A percentile compares a stretch with the other conserved stretches of the same genome.
Evolutionary conservation across 2,329 filamentous ascomycete genomes (phyloP).

Genomic region (Fusarium proliferatum): DNA sequence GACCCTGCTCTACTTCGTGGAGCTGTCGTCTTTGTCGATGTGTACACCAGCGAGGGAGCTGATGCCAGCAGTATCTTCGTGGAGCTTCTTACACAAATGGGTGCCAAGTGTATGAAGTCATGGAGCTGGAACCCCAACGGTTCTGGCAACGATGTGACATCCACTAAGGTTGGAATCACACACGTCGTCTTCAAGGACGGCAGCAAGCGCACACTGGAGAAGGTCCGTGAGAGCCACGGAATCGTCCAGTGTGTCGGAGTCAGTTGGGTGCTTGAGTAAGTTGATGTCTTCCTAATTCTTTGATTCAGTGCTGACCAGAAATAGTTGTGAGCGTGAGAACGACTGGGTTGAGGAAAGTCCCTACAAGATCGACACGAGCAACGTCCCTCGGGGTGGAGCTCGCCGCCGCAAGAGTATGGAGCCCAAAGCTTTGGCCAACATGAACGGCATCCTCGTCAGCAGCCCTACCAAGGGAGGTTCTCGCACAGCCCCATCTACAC

Average conservation of each 20-base stretch:
- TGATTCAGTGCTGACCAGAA: slow-evolving; percentile 43
- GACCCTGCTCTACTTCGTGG: slow-evolving; percentile 70
- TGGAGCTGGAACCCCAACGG: slow-evolving; percentile 77
- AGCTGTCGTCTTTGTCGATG: slow-evolving; percentile 84
- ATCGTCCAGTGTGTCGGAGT: slow-evolving; percentile 88
- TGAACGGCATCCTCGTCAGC: slow-evolving; percentile 71
- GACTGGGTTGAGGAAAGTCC: slow-evolving; percentile 79
- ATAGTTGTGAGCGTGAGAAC: slow-evolving; percentile 79
- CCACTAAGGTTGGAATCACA: slow-evolving; percentile 77
- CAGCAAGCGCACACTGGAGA: slow-evolving; percentile 81
- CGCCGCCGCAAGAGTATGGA: slow-evolving; percentile 86
- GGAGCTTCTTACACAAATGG: slow-evolving; percentile 82
- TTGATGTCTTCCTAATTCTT: slow-evolving; percentile 34
- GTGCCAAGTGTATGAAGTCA: slow-evolving; percentile 79
- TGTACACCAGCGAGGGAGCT: slow-evolving; percentile 82
- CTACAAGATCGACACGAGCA: slow-evolving; percentile 75
- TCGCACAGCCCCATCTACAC: slow-evolving; percentile 59
- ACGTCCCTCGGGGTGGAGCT: slow-evolving; percentile 75
- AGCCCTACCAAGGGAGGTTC: slow-evolving; percentile 50
- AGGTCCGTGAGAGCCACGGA: slow-evolving; percentile 77
- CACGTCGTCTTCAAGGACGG: slow-evolving; percentile 94
- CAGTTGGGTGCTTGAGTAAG: slow-evolving; percentile 89
- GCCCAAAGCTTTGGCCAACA: slow-evolving; percentile 74
- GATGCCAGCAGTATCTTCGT: slow-evolving; percentile 86
- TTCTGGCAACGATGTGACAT: slow-evolving; percentile 50